Conservation (phyloP, 2,329 filamentous ascomycete species). For the Aspergillus sp. region DNA sequence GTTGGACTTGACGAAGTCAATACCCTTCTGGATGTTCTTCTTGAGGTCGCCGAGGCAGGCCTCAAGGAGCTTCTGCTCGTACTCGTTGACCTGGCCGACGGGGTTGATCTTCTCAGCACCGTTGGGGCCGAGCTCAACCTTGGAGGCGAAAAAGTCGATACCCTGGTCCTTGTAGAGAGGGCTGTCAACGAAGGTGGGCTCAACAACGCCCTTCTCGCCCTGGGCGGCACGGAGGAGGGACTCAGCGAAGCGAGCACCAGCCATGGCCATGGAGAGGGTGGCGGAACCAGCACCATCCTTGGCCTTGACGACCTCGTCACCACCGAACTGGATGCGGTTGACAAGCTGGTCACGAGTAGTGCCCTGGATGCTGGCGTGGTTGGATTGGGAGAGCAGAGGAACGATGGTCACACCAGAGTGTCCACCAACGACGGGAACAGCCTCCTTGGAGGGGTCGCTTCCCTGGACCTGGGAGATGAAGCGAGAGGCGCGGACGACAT, state of each 20-base stretch:
- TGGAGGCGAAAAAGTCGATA: slow-evolving; percentile 93
- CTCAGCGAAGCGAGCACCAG: slow-evolving; percentile 82
- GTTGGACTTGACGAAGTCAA: slow-evolving; percentile 64
- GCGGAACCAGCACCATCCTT: slow-evolving; percentile 97
- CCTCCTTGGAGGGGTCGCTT: slow-evolving; percentile 87
- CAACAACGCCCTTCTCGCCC: slow-evolving; percentile 90
- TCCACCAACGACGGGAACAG: slow-evolving; percentile 93
- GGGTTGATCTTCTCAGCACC: slow-evolving; percentile 93
- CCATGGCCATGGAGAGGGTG: slow-evolving; percentile 98
- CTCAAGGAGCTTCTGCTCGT: slow-evolving; percentile 88
- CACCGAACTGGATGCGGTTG: slow-evolving; percentile 96
- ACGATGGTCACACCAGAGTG: slow-evolving; percentile 99
- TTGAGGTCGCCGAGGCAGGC: slow-evolving; percentile 68
- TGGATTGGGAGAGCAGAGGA: slow-evolving; percentile 92
- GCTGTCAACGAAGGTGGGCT: slow-evolving; percentile 96
- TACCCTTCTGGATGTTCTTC: slow-evolving; percentile 83
- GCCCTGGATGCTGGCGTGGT: slow-evolving; percentile 78
- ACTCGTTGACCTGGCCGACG: slow-evolving; percentile 77
- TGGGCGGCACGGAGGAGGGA: slow-evolving; percentile 87
- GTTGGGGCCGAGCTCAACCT: slow-evolving; percentile 92
- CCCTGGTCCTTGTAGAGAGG: slow-evolving; percentile 98
- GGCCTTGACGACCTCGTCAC: slow-evolving; percentile 98
- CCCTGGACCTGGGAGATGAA: slow-evolving; percentile 95
- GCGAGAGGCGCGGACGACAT: slow-evolving; percentile 94
- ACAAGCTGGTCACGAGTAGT: slow-evolving; percentile 74